phyloP scores from a whole-genome alignment of 2,329 filamentous ascomycete species.

The Ustulina deusta region DNA sequence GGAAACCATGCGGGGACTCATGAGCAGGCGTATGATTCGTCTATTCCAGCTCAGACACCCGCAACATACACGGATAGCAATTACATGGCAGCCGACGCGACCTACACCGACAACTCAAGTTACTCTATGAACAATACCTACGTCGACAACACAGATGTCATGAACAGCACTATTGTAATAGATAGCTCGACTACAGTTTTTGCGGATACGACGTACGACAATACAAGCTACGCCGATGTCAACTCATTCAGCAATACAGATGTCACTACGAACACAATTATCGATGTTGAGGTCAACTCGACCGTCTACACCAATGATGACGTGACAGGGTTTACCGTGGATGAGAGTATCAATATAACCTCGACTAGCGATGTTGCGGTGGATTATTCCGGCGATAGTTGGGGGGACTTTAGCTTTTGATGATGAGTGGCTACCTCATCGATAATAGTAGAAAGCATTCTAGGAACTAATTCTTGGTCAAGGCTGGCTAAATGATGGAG shows the following conservation, averaged over 20 bases:
- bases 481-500: not conserved
- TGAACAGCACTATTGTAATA: conserved; percentile 35
- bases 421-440: not conserved
- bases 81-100: conserved; percentile 21
- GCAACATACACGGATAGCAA: conserved; percentile 22
- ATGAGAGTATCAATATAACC: conserved; percentile 38
- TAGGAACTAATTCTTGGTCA: not conserved
- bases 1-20: conserved; percentile 11
- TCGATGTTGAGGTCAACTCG: conserved; percentile 25
- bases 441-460: not conserved
- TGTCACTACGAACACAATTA: conserved; percentile 31
- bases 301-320: conserved; percentile 23
- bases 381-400: conserved; percentile 48
- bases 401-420: conserved; percentile 37
- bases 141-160: conserved; percentile 24
- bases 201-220: conserved; percentile 26
- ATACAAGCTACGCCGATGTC: conserved; percentile 29
- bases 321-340: conserved; percentile 31
- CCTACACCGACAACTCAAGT: conserved; percentile 30
- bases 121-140: conserved; percentile 35
- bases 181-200: conserved; percentile 26
- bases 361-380: conserved; percentile 36
- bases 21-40: conserved; percentile 18
- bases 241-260: conserved; percentile 21
- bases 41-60: conserved; percentile 16